phyloP scores from a whole-genome alignment of 169 alveolate genomes.

The Toxoplasma gondii region DNA sequence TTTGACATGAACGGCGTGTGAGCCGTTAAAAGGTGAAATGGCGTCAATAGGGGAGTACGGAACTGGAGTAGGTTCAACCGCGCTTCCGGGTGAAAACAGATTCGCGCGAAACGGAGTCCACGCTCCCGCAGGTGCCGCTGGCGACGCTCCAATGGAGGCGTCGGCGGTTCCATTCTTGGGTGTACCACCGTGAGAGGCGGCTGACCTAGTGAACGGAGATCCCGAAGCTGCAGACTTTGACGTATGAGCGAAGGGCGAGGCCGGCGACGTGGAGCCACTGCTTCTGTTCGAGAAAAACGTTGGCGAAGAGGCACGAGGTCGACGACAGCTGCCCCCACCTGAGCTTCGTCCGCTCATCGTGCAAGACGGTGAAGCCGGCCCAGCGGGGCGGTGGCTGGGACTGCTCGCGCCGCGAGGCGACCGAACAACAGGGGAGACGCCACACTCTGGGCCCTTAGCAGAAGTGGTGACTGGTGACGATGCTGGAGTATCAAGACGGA shows the following conservation, averaged over 20 bases:
- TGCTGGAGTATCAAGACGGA: not conserved
- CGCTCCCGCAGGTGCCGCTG: not conserved
- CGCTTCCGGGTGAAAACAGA: constrained; percentile 36
- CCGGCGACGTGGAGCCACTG: not conserved
- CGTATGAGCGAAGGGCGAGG: not conserved
- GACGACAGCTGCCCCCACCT: not conserved
- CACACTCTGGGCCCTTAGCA: not conserved
- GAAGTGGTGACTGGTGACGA: not conserved
- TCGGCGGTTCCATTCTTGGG: not conserved
- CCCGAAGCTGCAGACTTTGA: not conserved
- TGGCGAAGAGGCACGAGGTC: constrained; percentile 14
- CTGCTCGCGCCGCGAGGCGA: not conserved
- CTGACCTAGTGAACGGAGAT: not conserved
- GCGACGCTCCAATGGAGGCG: not conserved
- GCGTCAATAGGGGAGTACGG: constrained; percentile 66
- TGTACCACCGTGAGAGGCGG: not conserved
- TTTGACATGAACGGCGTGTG: not conserved
- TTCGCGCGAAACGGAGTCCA: constrained; percentile 30
- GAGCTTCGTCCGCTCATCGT: not conserved
- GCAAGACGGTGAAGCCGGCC: not conserved
- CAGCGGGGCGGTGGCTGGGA: not conserved
- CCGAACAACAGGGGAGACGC: not conserved
- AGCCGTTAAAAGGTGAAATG: constrained; percentile 57
- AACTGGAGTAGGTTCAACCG: not conserved
- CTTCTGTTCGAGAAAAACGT: not conserved